Evolutionary conservation across 805 yeast genomes (phyloP).

Genomic region (Metschnikowia kunwiensis): DNA sequence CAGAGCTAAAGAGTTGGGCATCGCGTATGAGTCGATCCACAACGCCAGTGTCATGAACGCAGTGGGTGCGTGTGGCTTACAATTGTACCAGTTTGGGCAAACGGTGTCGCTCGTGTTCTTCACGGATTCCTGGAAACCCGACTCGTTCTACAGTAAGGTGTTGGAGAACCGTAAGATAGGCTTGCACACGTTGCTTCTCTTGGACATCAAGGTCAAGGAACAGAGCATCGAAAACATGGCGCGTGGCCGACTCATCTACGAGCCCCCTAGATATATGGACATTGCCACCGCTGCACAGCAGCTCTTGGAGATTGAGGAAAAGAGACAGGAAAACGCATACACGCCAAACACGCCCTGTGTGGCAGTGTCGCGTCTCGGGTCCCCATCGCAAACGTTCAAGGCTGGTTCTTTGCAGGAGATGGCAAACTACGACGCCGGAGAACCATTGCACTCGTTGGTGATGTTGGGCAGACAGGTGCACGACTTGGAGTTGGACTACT

Average conservation of each 20-base stretch:
- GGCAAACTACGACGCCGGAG: slow-evolving; percentile 85
- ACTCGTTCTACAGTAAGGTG: slow-evolving; percentile 85
- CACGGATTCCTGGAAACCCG: slow-evolving; percentile 95
- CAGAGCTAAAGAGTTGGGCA: slow-evolving; percentile 82
- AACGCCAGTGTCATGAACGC: slow-evolving; percentile 98
- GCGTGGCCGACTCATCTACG: slow-evolving; percentile 85
- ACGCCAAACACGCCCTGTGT: slow-evolving; percentile 88
- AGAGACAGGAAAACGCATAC: slow-evolving; percentile 72
- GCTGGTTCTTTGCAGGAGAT: slow-evolving; percentile 81
- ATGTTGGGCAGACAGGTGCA: slow-evolving; percentile 92
- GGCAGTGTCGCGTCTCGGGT: slow-evolving; percentile 87
- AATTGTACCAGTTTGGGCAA: slow-evolving; percentile 92
- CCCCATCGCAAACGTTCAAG: slow-evolving; percentile 76
- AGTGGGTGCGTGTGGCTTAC: slow-evolving; percentile 96
- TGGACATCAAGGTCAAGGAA: slow-evolving; percentile 95
- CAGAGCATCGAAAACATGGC: slow-evolving; percentile 94
- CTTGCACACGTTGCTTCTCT: slow-evolving; percentile 79
- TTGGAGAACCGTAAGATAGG: slow-evolving; percentile 89
- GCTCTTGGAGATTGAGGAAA: slow-evolving; percentile 81
- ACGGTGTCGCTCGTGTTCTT: slow-evolving; percentile 95
- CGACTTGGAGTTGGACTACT: slow-evolving; percentile 84
- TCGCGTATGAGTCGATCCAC: slow-evolving; percentile 79
- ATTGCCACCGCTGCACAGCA: slow-evolving; percentile 88
- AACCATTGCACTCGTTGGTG: slow-evolving; percentile 87
- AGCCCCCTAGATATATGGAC: slow-evolving; percentile 96